Base-by-base conservation (phyloP, 2,329 filamentous ascomycete species). In the Fusarium nodosum region DNA sequence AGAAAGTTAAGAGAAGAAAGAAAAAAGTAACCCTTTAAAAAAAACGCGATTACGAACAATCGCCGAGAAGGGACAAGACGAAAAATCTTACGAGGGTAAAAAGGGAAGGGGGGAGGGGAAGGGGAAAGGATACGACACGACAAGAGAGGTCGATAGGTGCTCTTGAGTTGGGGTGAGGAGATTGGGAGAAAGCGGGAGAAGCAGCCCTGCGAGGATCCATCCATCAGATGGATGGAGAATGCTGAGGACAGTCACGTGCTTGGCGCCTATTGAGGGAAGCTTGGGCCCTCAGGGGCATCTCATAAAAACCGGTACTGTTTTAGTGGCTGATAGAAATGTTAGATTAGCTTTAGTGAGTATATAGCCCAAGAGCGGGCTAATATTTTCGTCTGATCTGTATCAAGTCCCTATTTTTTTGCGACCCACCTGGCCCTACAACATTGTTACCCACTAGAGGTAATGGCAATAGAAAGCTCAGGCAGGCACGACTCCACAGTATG, bases 151-250 rank as follows among this genome's bases (percentile, higher is more conserved):
- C 34, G 48, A 34, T 34, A 50, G 46, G 48, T 41, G 34, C 48
- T 39, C 48, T 39, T 39, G 24, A 52, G 60, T 56, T 68, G 52
- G 55, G 47, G 63, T 60, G 69, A 63, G 61, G 69, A 72, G 72
- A 66, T 69, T 67, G 66, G 71, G 62, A 72, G 71, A 73, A 74
- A 60, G 68, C 68, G 66, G 61, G 71, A 73, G 64, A 74, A 72
- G 68, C 54, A 70, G 71, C 72, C 51, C 66, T 68, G 58, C 46
- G 57, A 66, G 50, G 56, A 67, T 58, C 38, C 42, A 67, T 58
- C 38, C 42, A 46, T 54, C 39, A 47, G 47, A 55, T 42, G 48
- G 42, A 62, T 52, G 38, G 54, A 56, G 57, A 38, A 56, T 45
- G 50, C 46, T 56, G 56, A 31, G 46, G 26, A 10, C 20, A 39